phyloP scores from a whole-genome alignment of 1,139 yeast species.

The Hyphopichia wangnamkhiaoensis region DNA sequence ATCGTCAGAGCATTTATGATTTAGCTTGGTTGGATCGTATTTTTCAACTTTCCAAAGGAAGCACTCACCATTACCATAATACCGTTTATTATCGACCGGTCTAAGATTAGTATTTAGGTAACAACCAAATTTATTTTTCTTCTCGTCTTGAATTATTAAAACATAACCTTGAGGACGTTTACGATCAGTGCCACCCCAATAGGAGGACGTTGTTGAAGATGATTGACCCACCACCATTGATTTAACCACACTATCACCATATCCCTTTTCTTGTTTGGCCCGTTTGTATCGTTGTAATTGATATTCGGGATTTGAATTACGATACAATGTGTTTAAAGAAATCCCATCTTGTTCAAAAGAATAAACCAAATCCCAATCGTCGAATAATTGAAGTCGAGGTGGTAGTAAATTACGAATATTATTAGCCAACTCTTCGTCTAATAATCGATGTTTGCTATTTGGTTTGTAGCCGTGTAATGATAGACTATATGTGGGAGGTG shows the following conservation, averaged over 20 bases:
- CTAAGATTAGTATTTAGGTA: constrained; percentile 74
- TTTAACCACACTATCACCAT: constrained; percentile 37
- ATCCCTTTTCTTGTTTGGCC: constrained; percentile 30
- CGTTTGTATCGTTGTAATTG: constrained; percentile 27
- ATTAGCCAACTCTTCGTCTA: constrained; percentile 64
- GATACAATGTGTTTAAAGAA: constrained; percentile 72
- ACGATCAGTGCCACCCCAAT: constrained; percentile 12
- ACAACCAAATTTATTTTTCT: constrained; percentile 75
- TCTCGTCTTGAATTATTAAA: constrained; percentile 63
- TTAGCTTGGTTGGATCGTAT: constrained; percentile 18
- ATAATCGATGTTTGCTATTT: constrained; percentile 56
- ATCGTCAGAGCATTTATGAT: constrained; percentile 10
- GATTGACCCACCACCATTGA: constrained; percentile 29
- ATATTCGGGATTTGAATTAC: constrained; percentile 34
- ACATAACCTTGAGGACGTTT: constrained; percentile 66
- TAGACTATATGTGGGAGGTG: constrained; percentile 38
- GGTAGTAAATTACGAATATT: constrained; percentile 77
- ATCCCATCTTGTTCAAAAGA: constrained; percentile 92
- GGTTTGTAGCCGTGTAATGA: constrained; percentile 54
- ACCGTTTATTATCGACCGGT: constrained; percentile 69
- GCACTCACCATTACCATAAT: constrained; percentile 94
- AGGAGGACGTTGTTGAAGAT: constrained; percentile 14
- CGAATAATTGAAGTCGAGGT: constrained; percentile 71
- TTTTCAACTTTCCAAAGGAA: constrained; percentile 70
- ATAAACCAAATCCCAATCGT: constrained; percentile 76